phyloP scores from a whole-genome alignment of 257 asterid genomes.

The Solanum peruvianum region DNA sequence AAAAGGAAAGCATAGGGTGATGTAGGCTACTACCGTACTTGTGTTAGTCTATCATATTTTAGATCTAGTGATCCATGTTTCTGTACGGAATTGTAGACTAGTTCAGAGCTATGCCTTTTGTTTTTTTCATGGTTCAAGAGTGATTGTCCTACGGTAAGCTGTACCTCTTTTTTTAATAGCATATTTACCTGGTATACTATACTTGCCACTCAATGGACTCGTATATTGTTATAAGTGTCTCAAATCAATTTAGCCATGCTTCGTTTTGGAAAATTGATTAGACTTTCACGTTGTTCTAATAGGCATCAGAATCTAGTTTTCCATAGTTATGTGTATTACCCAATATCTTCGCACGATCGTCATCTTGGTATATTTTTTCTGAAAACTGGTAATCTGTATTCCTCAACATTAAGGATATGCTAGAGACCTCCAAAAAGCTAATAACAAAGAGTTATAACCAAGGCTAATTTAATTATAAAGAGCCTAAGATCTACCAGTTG shows the following conservation, averaged over 20 bases:
- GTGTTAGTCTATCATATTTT: background rate
- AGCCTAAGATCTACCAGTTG: background rate
- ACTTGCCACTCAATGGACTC: background rate
- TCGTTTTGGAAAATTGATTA: background rate
- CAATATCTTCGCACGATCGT: background rate
- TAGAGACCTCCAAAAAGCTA: background rate
- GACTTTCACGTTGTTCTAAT: background rate
- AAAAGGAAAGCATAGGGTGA: background rate
- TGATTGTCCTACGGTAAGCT: background rate
- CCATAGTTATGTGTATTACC: background rate
- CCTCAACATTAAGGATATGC: background rate
- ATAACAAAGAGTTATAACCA: background rate
- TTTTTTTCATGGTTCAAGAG: background rate
- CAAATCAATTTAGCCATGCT: background rate
- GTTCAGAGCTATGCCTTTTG: background rate
- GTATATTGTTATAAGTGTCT: background rate
- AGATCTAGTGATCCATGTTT: background rate
- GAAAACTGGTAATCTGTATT: background rate
- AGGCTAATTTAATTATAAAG: background rate
- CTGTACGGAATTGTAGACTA: background rate
- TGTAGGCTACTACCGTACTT: background rate
- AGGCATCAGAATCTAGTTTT: background rate
- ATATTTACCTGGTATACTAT: background rate
- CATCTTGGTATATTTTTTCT: background rate
- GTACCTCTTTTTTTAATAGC: background rate